Conservation (phyloP, 2,329 filamentous ascomycete genomes). For the Daldinia eschscholtzii region DNA sequence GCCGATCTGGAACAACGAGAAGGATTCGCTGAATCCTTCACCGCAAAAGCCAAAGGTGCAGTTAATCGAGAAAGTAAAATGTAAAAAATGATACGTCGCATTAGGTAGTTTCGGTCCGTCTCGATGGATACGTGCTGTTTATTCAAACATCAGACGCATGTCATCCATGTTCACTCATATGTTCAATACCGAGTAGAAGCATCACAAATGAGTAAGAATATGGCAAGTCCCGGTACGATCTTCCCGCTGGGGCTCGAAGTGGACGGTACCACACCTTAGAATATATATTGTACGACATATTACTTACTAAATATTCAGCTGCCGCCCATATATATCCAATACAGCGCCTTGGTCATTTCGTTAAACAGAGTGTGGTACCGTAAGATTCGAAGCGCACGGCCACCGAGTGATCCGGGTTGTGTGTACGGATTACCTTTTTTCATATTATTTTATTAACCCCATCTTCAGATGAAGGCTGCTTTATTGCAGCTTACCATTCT, state of each 20-base stretch:
- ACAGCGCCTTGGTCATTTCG: constrained; percentile 10
- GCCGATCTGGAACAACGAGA: constrained; percentile 25
- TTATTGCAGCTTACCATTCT: constrained; percentile 36
- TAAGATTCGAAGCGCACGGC: constrained; percentile 19
- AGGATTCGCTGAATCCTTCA: constrained; percentile 40
- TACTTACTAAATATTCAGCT: constrained; percentile 20
- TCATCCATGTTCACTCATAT: not conserved
- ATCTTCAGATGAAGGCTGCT: constrained; percentile 25
- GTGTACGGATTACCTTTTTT: constrained; percentile 8
- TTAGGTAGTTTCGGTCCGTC: constrained; percentile 24
- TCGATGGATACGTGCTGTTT: constrained; percentile 19
- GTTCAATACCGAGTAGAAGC: constrained; percentile 1
- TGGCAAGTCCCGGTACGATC: constrained; percentile 6
- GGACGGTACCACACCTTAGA: constrained; percentile 10
- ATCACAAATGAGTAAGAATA: not conserved
- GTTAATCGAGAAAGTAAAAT: constrained; percentile 13
- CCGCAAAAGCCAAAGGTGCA: constrained; percentile 27
- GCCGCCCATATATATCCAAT: constrained; percentile 19
- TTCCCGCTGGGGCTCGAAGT: constrained; percentile 2
- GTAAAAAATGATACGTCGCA: constrained; percentile 19
- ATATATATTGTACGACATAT: constrained; percentile 6
- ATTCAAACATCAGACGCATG: constrained; percentile 7
- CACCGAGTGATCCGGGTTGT: constrained; percentile 9
- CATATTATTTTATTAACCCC: constrained; percentile 16
- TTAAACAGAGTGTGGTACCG: not conserved